Conservation (phyloP, 2,329 filamentous ascomycete genomes). For the Leptographium radiaticola region DNA sequence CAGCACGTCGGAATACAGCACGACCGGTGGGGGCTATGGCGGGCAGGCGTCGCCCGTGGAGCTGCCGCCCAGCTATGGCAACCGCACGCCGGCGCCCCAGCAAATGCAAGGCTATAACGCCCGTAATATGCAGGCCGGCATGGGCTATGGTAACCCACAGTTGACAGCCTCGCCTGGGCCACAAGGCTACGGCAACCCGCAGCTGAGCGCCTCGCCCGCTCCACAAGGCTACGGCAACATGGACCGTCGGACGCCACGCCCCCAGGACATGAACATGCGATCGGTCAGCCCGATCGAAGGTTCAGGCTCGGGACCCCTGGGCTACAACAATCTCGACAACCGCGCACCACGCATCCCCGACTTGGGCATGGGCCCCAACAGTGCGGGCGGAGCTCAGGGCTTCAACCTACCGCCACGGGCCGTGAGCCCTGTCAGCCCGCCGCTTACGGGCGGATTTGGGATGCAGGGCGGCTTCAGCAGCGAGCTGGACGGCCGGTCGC, state of each 20-base stretch:
- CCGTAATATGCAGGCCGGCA: neutral
- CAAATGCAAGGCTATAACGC: neutral
- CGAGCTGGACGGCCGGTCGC: neutral
- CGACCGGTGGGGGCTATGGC: neutral
- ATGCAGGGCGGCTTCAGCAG: slow-evolving; percentile 7
- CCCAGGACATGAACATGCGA: neutral
- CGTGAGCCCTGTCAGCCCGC: no score
- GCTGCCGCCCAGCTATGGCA: neutral
- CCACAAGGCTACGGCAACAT: neutral
- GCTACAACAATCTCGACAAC: no score
- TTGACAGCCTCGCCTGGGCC: neutral
- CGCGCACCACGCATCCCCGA: no score
- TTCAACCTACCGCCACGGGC: neutral
- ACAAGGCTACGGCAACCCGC: neutral
- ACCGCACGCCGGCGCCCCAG: neutral
- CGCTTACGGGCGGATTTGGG: no score
- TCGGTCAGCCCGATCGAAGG: neutral
- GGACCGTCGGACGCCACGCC: neutral
- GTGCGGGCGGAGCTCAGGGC: neutral
- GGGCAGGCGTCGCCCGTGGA: neutral
- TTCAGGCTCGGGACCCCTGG: neutral
- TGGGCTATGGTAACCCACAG: neutral
- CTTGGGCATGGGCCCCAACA: neutral
- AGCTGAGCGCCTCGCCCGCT: neutral
- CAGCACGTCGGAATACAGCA: neutral